Base-by-base conservation (phyloP, 306 rosid species). In the Elaeagnus macrophylla region DNA sequence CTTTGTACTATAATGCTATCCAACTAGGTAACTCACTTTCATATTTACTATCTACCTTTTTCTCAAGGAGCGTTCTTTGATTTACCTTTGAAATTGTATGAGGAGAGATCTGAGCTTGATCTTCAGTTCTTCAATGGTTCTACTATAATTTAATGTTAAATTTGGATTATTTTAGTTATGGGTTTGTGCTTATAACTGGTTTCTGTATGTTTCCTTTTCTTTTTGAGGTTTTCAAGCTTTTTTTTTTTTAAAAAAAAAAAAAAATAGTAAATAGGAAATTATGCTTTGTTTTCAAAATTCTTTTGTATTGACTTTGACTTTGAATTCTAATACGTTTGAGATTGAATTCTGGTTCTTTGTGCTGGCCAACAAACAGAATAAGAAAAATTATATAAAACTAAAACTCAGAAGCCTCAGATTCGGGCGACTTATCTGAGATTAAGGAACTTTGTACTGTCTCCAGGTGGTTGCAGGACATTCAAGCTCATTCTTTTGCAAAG, bases 1-100 rank as follows among this genome's bases (percentile, higher is more conserved):
- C 52, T 68, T 61, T 12, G 43, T 72, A 56, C 66, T 35, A 46
- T 54, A 40, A 40, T 57, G 61, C 8, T 61, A 12, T 72, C 12
- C 37, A 9, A 62, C 51, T 16, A 52, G 54, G 62, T 67, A 13
- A 50, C 58, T 51, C 20, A 36, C 44, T 51, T 39, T 16, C 51
- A 32, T 50, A 40, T 17, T 47, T 48, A 25, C 19, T 59, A 15
- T 48, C 56, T 49, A 39, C 41, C 15, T 51, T 6, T 44, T 11
- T 39, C 47, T 7, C 9, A 25, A 10, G 15, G 38, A n/a, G 35
- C 10, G 40, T n/a, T 25, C 44, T 53, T 60, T 54, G 62, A 17
- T 51, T n/a, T 51, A 10, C 14, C 16, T 15, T 51, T 18, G 18
- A 20, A 6, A 11, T 18, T 12, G 37, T 47, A 37, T 19, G 42